Evolutionary conservation across 2,329 filamentous ascomycete genomes (phyloP).

Genomic region (Colletotrichum orbiculare): DNA sequence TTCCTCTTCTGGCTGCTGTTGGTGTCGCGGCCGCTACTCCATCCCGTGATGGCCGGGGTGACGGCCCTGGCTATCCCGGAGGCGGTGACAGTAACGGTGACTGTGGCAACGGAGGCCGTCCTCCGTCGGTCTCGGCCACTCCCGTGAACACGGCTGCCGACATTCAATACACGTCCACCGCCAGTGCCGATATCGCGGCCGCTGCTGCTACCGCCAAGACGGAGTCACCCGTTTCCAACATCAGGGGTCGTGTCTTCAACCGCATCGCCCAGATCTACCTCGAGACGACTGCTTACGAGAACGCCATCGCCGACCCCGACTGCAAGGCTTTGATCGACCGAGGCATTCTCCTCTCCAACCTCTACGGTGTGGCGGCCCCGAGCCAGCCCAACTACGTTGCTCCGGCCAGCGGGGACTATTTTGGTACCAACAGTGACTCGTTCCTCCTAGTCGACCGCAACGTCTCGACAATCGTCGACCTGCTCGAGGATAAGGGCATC

Average conservation of each 20-base stretch:
- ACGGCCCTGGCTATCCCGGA: too few species aligned
- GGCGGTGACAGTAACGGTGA: too few species aligned
- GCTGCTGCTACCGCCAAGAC: constrained; percentile 71
- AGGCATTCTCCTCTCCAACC: constrained; percentile 46
- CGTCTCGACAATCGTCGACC: constrained; percentile 54
- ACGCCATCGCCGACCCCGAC: constrained; percentile 67
- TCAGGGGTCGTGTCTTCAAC: constrained; percentile 78
- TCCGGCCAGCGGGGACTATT: constrained; percentile 70
- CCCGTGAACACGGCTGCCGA: constrained; percentile 14
- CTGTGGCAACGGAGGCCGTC: too few species aligned
- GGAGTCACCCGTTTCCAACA: constrained; percentile 68
- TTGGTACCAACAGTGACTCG: constrained; percentile 70
- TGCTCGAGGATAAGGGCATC: constrained; percentile 45
- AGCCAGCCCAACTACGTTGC: constrained; percentile 76
- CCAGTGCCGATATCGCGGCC: constrained; percentile 59
- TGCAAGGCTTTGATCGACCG: constrained; percentile 43
- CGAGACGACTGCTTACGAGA: constrained; percentile 78
- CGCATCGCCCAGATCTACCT: constrained; percentile 81
- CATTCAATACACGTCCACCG: constrained; percentile 61
- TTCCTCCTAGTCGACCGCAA: constrained; percentile 69
- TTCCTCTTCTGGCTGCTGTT: too few species aligned
- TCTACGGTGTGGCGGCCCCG: constrained; percentile 68
- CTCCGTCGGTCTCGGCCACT: background rate
- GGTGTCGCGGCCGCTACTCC: too few species aligned
- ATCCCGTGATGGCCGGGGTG: too few species aligned